A percentile compares a stretch with the other conserved stretches of the same genome.
Conservation (phyloP, 768 basidiomycete species). For the Cystoderma amianthinum region DNA sequence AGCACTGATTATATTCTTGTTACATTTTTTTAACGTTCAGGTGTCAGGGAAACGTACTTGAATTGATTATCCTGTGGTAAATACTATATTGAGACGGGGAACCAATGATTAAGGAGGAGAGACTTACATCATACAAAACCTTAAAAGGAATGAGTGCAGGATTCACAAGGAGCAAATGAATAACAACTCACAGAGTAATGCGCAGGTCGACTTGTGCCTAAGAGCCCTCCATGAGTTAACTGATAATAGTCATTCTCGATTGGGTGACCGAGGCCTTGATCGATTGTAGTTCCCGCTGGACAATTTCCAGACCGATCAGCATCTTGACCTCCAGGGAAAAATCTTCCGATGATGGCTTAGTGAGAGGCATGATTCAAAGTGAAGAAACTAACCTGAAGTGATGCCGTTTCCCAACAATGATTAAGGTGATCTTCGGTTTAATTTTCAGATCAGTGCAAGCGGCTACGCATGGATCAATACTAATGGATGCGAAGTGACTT, state of each 20-base stretch:
- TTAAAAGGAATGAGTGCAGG: constrained; percentile 7
- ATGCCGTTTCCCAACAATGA: constrained; percentile 76
- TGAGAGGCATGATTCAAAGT: too few relatives aligned
- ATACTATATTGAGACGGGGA: background rate
- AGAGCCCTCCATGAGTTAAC: constrained; percentile 67
- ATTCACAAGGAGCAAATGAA: background rate
- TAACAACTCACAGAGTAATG: constrained; percentile 35
- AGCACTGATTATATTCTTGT: constrained; percentile 26
- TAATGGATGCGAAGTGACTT: background rate
- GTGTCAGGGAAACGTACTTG: constrained; percentile 28
- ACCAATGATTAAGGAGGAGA: background rate
- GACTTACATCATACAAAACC: constrained; percentile 37
- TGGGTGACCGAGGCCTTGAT: constrained; percentile 63
- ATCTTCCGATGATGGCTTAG: background rate
- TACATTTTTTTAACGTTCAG: background rate
- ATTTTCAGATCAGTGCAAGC: constrained; percentile 54
- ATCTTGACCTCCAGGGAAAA: constrained; percentile 22
- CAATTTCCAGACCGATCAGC: constrained; percentile 68
- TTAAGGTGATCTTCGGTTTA: constrained; percentile 63
- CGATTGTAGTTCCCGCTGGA: constrained; percentile 75
- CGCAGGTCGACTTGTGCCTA: constrained; percentile 61
- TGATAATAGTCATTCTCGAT: constrained; percentile 77
- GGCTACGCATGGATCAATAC: constrained; percentile 24
- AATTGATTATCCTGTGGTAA: constrained; percentile 43
- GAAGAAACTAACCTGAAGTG: constrained; percentile 53